A percentile compares a stretch with the other conserved stretches of the same genome.
Conservation (phyloP, 331 rosid species). For the Stylosanthes scabra region DNA sequence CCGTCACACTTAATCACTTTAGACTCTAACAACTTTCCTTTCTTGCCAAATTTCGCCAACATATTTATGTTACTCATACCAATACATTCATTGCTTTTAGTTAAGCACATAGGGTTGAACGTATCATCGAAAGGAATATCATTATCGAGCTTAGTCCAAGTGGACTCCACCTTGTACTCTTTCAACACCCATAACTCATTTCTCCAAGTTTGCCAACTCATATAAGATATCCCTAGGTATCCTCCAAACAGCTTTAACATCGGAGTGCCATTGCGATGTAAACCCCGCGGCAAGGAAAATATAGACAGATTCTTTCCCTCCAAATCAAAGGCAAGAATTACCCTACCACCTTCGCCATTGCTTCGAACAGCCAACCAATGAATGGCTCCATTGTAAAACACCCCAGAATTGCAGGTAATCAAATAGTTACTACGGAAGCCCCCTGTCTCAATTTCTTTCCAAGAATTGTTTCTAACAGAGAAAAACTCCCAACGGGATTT, state of each 20-base stretch:
- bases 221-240: not conserved
- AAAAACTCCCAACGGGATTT: not conserved
- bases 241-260: not conserved
- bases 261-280: not conserved
- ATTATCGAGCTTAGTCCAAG: constrained; percentile 5
- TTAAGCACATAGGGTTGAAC: not conserved
- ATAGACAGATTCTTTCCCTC: not conserved
- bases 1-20: not conserved
- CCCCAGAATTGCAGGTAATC: not conserved
- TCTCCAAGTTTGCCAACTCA: not conserved
- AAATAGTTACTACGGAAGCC: not conserved
- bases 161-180: constrained; percentile 27
- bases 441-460: not conserved
- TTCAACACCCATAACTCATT: constrained; percentile 22
- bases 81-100: not conserved
- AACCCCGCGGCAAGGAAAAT: not conserved
- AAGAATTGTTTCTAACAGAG: constrained; percentile 22
- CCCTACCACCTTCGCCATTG: not conserved
- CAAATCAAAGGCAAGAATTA: constrained; percentile 5
- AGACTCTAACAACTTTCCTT: not conserved
- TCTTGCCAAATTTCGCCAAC: constrained; percentile 4
- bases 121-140: not conserved
- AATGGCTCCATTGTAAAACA: constrained; percentile 14
- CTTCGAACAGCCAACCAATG: constrained; percentile 18
- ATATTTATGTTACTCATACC: not conserved